Conservation (phyloP, 495 filamentous ascomycete species). For the Jackrogersella multiformis region DNA sequence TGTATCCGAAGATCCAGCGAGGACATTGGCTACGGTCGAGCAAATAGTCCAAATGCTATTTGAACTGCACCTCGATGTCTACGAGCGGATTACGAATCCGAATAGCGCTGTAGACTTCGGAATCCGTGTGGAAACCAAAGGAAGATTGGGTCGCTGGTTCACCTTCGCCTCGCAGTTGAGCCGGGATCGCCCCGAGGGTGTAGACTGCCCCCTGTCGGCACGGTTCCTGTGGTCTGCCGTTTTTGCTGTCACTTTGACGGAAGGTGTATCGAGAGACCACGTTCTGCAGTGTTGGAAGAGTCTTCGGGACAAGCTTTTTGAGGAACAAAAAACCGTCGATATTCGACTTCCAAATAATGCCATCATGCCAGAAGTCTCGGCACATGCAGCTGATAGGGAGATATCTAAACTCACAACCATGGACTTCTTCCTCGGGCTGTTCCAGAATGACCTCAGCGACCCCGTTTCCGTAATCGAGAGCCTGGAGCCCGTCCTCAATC, state of each 20-base stretch:
- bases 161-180: slow-evolving; percentile 72
- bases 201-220: slow-evolving; percentile 59
- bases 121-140: slow-evolving; percentile 68
- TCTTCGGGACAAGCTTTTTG: slow-evolving; percentile 56
- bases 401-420: slow-evolving; percentile 91
- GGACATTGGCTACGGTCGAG: slow-evolving; percentile 44
- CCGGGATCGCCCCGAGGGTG: slow-evolving; percentile 47
- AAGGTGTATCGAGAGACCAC: slow-evolving; percentile 76
- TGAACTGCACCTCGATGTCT: slow-evolving; percentile 90
- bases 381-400: slow-evolving; percentile 82
- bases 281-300: slow-evolving; percentile 81
- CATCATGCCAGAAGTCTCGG: slow-evolving; percentile 88
- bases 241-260: slow-evolving; percentile 74
- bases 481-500: slow-evolving; percentile 89
- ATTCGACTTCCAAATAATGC: slow-evolving; percentile 85
- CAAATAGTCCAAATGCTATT: slow-evolving; percentile 81
- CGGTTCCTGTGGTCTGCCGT: slow-evolving; percentile 87
- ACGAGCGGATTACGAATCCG: slow-evolving; percentile 77
- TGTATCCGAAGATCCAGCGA: slow-evolving; percentile 29
- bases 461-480: slow-evolving; percentile 86
- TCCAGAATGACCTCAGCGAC: slow-evolving; percentile 71
- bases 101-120: slow-evolving; percentile 71
- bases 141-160: slow-evolving; percentile 79
- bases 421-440: slow-evolving; percentile 93
- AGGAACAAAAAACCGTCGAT: slow-evolving; percentile 44